Percentiles rank a stretch among this genome's conserved stretches.
Evolutionary conservation across 257 asterid species (phyloP).

Genomic region (Ajuga chamaepitys): DNA sequence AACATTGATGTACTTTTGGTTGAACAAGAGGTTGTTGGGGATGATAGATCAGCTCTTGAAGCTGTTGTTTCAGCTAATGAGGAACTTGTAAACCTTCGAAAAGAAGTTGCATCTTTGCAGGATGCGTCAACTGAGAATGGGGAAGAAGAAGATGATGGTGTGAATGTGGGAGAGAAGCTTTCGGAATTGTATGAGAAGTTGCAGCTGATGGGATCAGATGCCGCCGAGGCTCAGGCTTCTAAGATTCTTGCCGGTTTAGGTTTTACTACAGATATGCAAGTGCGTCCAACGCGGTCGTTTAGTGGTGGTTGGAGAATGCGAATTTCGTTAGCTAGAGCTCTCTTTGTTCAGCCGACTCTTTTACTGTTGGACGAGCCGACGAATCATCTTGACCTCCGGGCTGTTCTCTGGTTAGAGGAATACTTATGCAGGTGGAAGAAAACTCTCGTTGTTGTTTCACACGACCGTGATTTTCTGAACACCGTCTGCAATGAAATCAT

Average conservation of each 20-base stretch:
- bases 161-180: conserved; percentile 43
- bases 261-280: conserved; percentile 62
- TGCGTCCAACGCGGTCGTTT: conserved; percentile 50
- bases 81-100: conserved; percentile 47
- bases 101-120: conserved; percentile 52
- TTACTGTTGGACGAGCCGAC: conserved; percentile 67
- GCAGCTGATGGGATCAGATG: conserved; percentile 70
- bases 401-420: conserved; percentile 70
- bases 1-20: conserved; percentile 61
- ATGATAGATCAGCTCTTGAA: conserved; percentile 47
- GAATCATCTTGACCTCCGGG: conserved; percentile 70
- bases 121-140: conserved; percentile 24
- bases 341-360: conserved; percentile 68
- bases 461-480: conserved; percentile 58
- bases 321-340: conserved; percentile 66
- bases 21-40: conserved; percentile 59
- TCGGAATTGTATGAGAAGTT: conserved; percentile 54
- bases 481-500: conserved; percentile 56
- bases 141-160: conserved; percentile 24
- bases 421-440: conserved; percentile 72
- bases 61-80: conserved; percentile 69
- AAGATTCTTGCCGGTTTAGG: conserved; percentile 74
- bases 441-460: conserved; percentile 66
- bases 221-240: conserved; percentile 73
- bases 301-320: conserved; percentile 89